Conservation (phyloP, 768 basidiomycete genomes). For the Chalciporus pseudorubinellus region DNA sequence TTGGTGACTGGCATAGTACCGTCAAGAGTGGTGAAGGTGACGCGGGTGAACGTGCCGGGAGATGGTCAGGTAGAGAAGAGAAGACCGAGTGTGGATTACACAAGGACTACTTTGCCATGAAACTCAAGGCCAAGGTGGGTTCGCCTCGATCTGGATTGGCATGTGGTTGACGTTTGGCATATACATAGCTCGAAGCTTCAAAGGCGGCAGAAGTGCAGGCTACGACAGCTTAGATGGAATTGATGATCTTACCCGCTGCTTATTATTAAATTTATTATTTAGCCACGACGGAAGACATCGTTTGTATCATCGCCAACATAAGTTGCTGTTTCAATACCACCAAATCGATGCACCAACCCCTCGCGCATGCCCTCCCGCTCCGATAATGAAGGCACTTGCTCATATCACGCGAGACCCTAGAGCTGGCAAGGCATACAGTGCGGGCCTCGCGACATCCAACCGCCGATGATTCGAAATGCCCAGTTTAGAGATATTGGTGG, state of each 20-base stretch:
- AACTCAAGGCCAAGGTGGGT: slow-evolving; percentile 45
- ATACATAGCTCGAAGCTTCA: slow-evolving; percentile 5
- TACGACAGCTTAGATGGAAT: neutral
- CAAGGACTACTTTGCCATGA: slow-evolving; percentile 83
- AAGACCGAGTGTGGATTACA: slow-evolving; percentile 98
- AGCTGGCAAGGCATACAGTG: no score
- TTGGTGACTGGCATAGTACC: slow-evolving; percentile 99
- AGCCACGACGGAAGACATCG: neutral
- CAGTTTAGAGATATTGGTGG: neutral
- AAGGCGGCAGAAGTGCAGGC: neutral
- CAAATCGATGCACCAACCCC: neutral
- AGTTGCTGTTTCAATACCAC: neutral
- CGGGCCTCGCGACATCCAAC: no score
- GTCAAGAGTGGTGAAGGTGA: slow-evolving; percentile 64
- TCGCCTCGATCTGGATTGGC: neutral
- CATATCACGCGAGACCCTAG: no score
- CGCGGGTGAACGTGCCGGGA: slow-evolving; percentile 75
- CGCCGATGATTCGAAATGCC: neutral
- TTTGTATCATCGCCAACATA: neutral
- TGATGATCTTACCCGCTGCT: neutral
- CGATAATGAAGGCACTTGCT: no score
- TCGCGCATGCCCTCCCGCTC: no score
- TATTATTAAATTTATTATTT: neutral
- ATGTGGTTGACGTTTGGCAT: neutral
- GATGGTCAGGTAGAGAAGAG: slow-evolving; percentile 80